Evolutionary conservation across 768 basidiomycete species (phyloP), one percentile per base, ranked within the genome.

Genomic region (Lactarius evosmus): DNA sequence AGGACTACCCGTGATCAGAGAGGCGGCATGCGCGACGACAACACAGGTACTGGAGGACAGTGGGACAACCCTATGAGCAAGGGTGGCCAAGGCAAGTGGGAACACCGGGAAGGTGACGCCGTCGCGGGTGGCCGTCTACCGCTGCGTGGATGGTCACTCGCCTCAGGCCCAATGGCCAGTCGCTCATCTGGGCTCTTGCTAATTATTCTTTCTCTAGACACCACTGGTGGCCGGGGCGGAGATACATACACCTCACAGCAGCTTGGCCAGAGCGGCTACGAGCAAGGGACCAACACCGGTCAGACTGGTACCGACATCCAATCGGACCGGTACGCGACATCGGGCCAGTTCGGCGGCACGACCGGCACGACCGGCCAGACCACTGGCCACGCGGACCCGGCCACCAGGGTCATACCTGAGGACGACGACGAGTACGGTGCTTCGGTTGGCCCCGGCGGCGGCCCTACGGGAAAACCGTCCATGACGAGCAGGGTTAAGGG

Each of bases 401-500:
- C n/a, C n/a, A n/a, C n/a, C n/a, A n/a, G n/a, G n/a, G n/a, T n/a
- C n/a, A n/a, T n/a, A n/a, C 29, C 25, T 14, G 49, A 56, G 19
- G 54, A 32, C 19, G 58, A 66, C 17, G 34, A 30, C 30, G 36
- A 44, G 5, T 40, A 61, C 32, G 55, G 22, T 16, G 46, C 46
- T 12, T 6, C 34, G 11, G 4, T 11, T 2, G 64, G 56, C 29
- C 8, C 32, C 11, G 55, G 50, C n/a, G 40, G 22, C 1, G 60
- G 41, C 9, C 25, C 46, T 25, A 49, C 46, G 46, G 52, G 40
- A 7, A 63, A 44, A 51, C 54, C 60, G 3, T 44, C 67, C 3
- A 25, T 63, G 40, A 32, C 53, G 11, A 51, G 54, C 25, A 69
- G 46, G 32, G 44, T 63, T 7, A 61, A 46, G 57, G 67, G 67